Conservation (phyloP, 1,284 basidiomycete species). For the Rhodotorula sp. region DNA sequence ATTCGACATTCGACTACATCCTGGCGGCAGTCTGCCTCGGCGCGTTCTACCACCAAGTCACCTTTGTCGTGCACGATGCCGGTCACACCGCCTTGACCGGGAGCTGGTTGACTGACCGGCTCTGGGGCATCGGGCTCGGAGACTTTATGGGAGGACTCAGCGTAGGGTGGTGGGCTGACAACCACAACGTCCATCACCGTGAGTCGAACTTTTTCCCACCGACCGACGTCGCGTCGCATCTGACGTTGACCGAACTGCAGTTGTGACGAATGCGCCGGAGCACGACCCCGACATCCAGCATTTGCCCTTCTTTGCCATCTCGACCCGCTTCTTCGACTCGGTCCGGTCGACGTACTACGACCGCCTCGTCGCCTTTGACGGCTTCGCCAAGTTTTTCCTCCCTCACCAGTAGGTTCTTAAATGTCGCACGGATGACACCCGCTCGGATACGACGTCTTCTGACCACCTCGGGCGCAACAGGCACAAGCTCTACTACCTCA, state of each 20-base stretch:
- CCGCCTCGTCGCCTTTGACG: slow-evolving; percentile 77
- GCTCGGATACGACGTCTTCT: background rate
- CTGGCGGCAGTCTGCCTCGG: slow-evolving; percentile 76
- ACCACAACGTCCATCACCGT: slow-evolving; percentile 94
- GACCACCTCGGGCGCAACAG: slow-evolving; percentile 33
- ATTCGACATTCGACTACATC: slow-evolving; percentile 53
- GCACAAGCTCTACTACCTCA: slow-evolving; percentile 87
- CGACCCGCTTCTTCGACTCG: slow-evolving; percentile 75
- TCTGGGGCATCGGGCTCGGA: slow-evolving; percentile 76
- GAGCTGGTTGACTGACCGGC: slow-evolving; percentile 74
- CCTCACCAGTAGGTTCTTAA: slow-evolving; percentile 58
- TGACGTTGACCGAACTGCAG: slow-evolving; percentile 54
- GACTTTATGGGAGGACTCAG: slow-evolving; percentile 89
- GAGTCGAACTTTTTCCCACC: slow-evolving; percentile 23
- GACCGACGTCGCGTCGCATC: slow-evolving; percentile 41
- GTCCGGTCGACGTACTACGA: slow-evolving; percentile 96
- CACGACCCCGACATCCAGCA: slow-evolving; percentile 96
- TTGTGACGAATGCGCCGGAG: slow-evolving; percentile 94
- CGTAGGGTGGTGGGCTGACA: slow-evolving; percentile 97
- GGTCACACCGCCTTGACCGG: slow-evolving; percentile 94
- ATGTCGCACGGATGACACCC: background rate
- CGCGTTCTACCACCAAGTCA: slow-evolving; percentile 89
- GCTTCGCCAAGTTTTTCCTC: slow-evolving; percentile 65
- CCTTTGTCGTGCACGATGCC: slow-evolving; percentile 89
- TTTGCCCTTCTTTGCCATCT: slow-evolving; percentile 94